A percentile compares a stretch with the other conserved stretches of the same genome.
Conservation (phyloP, 2,329 filamentous ascomycete species). For the Lecanoromycetidae sp. region DNA sequence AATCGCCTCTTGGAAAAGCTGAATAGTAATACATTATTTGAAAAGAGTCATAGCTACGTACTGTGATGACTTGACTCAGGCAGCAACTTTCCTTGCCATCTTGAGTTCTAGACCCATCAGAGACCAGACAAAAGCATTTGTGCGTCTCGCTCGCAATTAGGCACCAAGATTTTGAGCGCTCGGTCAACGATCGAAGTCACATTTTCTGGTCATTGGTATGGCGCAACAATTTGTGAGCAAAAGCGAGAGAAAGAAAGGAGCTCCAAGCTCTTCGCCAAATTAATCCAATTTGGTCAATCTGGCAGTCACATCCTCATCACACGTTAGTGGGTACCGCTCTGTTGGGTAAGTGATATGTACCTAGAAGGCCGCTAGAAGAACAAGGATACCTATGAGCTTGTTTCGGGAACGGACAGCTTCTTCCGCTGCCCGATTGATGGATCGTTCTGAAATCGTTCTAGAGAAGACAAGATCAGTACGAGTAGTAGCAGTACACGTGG, state of each 20-base stretch:
- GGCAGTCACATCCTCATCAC: not conserved
- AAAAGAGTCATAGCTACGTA: conserved; percentile 4
- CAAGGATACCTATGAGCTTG: conserved; percentile 3
- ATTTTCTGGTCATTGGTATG: too few species aligned
- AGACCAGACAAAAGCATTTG: not conserved
- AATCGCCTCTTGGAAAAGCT: not conserved
- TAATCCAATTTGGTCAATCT: not conserved
- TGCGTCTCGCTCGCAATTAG: too few species aligned
- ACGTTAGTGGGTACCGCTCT: not conserved
- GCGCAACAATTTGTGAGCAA: too few species aligned
- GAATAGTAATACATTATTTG: not conserved
- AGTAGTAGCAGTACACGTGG: not conserved
- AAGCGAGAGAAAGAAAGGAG: too few species aligned
- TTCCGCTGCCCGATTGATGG: conserved; percentile 3
- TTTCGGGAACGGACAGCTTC: conserved; percentile 2
- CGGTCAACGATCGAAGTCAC: too few species aligned
- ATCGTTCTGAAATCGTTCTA: not conserved
- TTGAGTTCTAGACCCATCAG: not conserved
- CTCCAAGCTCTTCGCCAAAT: not conserved
- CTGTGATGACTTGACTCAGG: not conserved
- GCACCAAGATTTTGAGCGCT: too few species aligned
- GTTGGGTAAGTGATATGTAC: conserved; percentile 5
- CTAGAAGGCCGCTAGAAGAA: conserved; percentile 14
- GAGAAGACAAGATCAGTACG: not conserved
- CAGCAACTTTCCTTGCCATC: not conserved